These are phyloP conservation scores for Sphagnum magellanicum DNA, from an alignment of 228 moss, liverwort and hornwort genomes.

Conservation along the genomic window DNA sequence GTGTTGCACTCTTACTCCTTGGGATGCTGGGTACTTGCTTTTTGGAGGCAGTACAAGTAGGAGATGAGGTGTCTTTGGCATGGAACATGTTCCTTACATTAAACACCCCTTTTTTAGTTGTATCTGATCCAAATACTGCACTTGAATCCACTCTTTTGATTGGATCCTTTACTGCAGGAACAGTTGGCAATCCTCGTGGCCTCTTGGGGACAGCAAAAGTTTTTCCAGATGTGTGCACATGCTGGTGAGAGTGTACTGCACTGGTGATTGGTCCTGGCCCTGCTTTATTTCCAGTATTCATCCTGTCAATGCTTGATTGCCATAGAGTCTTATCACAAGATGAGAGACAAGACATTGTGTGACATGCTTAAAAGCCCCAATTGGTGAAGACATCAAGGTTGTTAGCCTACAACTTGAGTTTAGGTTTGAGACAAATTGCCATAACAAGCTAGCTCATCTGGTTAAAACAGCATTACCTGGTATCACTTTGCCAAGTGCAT, in stretches of 20 bases:
- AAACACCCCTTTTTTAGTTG: constrained; percentile 15
- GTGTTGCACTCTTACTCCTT: constrained; percentile 43
- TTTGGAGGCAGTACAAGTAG: neutral
- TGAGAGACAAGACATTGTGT: neutral
- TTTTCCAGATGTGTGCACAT: constrained; percentile 19
- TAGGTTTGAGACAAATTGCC: no score
- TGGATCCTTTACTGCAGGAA: constrained; percentile 26
- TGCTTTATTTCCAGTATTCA: neutral
- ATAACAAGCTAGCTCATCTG: neutral
- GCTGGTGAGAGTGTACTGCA: constrained; percentile 15
- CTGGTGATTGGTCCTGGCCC: constrained; percentile 28
- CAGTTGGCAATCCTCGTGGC: constrained; percentile 17
- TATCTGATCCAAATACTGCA: constrained; percentile 9
- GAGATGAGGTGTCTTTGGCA: constrained; percentile 18
- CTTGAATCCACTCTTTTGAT: constrained; percentile 18
- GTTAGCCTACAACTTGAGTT: no score
- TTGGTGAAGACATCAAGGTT: neutral
- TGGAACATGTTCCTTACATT: constrained; percentile 39
- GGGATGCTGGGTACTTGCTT: constrained; percentile 10
- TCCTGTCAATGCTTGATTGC: no score
- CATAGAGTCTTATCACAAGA: neutral
- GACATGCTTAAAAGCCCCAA: neutral
- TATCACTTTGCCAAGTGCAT: constrained; percentile 78
- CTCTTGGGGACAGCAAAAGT: constrained; percentile 13
- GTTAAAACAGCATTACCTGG: constrained; percentile 38